A percentile compares a stretch with the other conserved stretches of the same genome.
Evolutionary conservation across 108 stramenopile species (phyloP).

Genomic region (Nannochloropsis salina): DNA sequence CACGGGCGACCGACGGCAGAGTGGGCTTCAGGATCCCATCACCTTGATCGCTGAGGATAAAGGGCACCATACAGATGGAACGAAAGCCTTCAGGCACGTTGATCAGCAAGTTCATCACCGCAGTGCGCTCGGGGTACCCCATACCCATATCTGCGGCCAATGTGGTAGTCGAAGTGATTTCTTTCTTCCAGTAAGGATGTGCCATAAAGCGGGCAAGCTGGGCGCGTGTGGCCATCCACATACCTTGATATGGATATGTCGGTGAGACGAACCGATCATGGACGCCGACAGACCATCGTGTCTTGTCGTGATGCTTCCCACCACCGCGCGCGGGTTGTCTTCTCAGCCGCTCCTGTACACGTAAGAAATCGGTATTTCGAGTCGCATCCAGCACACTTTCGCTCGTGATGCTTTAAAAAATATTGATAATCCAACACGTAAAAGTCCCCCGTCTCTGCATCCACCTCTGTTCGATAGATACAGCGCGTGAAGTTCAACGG

Average conservation of each 20-base stretch:
- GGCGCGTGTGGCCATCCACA: constrained; percentile 3
- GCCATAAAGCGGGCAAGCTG: neutral
- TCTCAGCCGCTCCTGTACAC: neutral
- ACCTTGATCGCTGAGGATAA: neutral
- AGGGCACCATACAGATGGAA: neutral
- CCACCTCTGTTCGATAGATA: neutral
- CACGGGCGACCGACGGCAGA: neutral
- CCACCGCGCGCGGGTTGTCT: neutral
- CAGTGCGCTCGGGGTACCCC: neutral
- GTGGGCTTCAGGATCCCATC: neutral
- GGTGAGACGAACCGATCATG: neutral
- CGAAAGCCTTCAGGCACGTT: neutral
- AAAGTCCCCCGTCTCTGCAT: neutral
- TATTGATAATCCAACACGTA: neutral
- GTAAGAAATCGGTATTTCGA: neutral
- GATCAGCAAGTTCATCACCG: neutral
- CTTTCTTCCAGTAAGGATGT: neutral
- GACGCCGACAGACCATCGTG: neutral
- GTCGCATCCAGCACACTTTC: neutral
- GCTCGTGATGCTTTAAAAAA: neutral
- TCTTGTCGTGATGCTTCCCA: neutral
- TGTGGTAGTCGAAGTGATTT: neutral
- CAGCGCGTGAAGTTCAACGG: neutral
- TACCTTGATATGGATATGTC: neutral
- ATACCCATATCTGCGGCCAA: neutral